Evolutionary conservation across 2,329 filamentous ascomycete species (phyloP).

Genomic region (Colletotrichum nymphaeae): DNA sequence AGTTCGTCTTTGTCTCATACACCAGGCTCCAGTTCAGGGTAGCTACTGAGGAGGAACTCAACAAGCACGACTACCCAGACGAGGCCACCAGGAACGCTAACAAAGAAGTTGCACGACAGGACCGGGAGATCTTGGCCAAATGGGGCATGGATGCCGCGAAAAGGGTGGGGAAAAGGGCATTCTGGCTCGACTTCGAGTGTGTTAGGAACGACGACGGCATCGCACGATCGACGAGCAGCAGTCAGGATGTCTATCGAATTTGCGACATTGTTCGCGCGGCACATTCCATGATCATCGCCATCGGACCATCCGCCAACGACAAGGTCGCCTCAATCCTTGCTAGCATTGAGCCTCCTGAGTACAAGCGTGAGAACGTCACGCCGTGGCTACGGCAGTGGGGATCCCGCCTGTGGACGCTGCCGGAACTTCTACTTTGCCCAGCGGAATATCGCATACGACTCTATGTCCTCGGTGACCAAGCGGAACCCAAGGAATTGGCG

Average conservation of each 20-base stretch:
- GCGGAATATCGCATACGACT: slow-evolving; percentile 36
- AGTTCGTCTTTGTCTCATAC: slow-evolving; percentile 55
- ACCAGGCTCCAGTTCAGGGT: slow-evolving; percentile 52
- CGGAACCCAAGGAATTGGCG: slow-evolving; percentile 37
- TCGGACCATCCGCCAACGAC: slow-evolving; percentile 44
- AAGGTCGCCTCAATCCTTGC: slow-evolving; percentile 42
- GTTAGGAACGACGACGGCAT: slow-evolving; percentile 47
- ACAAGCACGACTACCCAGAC: slow-evolving; percentile 28
- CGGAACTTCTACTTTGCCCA: slow-evolving; percentile 47
- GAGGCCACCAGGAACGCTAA: slow-evolving; percentile 36
- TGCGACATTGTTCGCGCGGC: slow-evolving; percentile 57
- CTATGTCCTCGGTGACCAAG: slow-evolving; percentile 41
- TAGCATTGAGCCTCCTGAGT: neutral
- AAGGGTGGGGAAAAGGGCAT: slow-evolving; percentile 49
- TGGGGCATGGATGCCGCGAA: slow-evolving; percentile 52
- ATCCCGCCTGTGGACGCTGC: slow-evolving; percentile 57
- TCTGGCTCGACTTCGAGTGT: slow-evolving; percentile 57
- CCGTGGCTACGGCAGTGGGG: slow-evolving; percentile 50
- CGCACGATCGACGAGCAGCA: slow-evolving; percentile 41
- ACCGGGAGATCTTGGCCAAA: slow-evolving; percentile 44
- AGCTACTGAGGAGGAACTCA: slow-evolving; percentile 38
- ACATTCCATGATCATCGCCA: slow-evolving; percentile 53
- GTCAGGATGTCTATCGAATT: slow-evolving; percentile 51
- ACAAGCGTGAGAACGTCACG: neutral
- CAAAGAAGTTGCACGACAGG: slow-evolving; percentile 36